Evolutionary conservation across 192 early-diverging fungal genomes (phyloP).

Genomic region (Nowakowskiella sp.): DNA sequence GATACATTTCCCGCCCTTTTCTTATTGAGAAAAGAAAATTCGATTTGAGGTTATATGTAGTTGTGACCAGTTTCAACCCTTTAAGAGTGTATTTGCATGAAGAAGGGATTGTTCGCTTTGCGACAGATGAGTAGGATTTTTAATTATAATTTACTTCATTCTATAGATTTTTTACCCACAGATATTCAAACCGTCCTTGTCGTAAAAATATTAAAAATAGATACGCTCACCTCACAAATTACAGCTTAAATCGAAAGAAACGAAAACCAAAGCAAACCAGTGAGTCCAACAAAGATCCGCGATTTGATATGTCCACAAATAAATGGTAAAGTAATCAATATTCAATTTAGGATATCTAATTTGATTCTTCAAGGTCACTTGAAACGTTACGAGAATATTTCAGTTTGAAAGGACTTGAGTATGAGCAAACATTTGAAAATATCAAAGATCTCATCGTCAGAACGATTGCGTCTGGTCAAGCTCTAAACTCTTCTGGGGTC

Average conservation of each 20-base stretch:
- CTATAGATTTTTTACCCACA: neutral
- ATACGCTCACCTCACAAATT: conserved; percentile 42
- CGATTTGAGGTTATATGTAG: conserved; percentile 36
- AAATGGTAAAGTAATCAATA: conserved; percentile 26
- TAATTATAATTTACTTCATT: neutral
- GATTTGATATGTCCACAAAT: conserved; percentile 18
- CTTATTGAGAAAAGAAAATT: conserved; percentile 37
- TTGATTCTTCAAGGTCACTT: conserved; percentile 18
- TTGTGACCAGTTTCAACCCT: conserved; percentile 39
- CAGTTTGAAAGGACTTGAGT: conserved; percentile 15
- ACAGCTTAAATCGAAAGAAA: conserved; percentile 29
- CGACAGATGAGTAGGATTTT: conserved; percentile 24
- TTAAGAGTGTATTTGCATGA: conserved; percentile 27
- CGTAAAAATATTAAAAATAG: conserved; percentile 21
- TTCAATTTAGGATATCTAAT: neutral
- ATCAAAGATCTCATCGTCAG: conserved; percentile 31
- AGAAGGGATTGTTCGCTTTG: conserved; percentile 36
- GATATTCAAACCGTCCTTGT: conserved; percentile 6
- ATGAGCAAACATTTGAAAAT: conserved; percentile 15
- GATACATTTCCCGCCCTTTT: conserved; percentile 34
- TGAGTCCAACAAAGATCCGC: conserved; percentile 1
- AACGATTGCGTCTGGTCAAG: conserved; percentile 30
- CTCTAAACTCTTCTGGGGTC: conserved; percentile 28
- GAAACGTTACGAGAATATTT: conserved; percentile 28
- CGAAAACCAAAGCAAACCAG: neutral